Evolutionary conservation across 2,329 filamentous ascomycete genomes (phyloP).

Genomic region (Aspergillus novofumigatus): DNA sequence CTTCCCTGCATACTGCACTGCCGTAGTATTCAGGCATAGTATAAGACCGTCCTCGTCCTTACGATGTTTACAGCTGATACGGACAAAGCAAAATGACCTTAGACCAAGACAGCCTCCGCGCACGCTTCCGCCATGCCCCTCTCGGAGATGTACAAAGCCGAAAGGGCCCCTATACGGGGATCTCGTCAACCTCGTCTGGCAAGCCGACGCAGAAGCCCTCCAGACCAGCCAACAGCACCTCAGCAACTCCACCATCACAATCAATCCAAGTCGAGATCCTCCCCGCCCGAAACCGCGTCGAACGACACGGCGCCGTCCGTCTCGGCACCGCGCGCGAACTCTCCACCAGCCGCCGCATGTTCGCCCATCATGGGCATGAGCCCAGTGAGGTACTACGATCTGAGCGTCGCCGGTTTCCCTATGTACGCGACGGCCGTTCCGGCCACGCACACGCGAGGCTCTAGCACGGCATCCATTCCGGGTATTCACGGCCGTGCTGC

Average conservation of each 20-base stretch:
- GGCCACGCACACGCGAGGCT: constrained; percentile 34
- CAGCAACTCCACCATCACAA: neutral
- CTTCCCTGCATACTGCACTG: too few relatives aligned
- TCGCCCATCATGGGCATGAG: constrained; percentile 47
- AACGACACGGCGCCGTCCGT: constrained; percentile 48
- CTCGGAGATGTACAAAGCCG: constrained; percentile 33
- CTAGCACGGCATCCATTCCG: constrained; percentile 45
- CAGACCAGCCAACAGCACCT: constrained; percentile 9
- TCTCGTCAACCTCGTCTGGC: constrained; percentile 27
- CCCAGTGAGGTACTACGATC: constrained; percentile 52
- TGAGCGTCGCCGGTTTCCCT: constrained; percentile 45
- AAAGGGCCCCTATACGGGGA: constrained; percentile 34
- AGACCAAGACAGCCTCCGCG: constrained; percentile 23
- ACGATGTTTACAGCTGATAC: too few relatives aligned
- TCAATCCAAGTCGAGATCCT: constrained; percentile 21
- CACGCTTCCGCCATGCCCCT: constrained; percentile 27
- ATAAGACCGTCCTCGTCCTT: too few relatives aligned
- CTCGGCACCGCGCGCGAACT: constrained; percentile 46
- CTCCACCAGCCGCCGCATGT: constrained; percentile 41
- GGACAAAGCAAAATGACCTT: constrained; percentile 9
- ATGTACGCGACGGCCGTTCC: constrained; percentile 52
- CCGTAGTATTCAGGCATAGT: too few relatives aligned
- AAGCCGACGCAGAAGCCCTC: constrained; percentile 23
- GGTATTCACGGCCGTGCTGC: constrained; percentile 40
- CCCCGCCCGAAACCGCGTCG: constrained; percentile 25